A percentile compares a stretch with the other conserved stretches of the same genome.
phyloP scores from a whole-genome alignment of 768 basidiomycete species.

The Cystofilobasidium bisporidii region DNA sequence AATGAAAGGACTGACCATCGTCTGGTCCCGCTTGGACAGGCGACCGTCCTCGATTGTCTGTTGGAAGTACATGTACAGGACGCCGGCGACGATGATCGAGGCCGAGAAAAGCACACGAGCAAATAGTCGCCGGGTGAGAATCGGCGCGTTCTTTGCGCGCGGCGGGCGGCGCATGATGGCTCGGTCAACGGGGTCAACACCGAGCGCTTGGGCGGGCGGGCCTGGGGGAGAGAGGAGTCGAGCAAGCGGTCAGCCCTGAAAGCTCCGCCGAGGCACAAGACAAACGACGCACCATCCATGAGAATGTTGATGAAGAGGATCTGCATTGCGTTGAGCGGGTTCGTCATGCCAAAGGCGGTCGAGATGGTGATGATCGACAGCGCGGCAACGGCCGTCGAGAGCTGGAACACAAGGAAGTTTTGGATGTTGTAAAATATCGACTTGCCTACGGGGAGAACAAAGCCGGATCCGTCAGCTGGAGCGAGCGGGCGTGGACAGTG shows the following conservation, averaged over 20 bases:
- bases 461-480: too few relatives aligned
- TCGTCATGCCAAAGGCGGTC: constrained; percentile 77
- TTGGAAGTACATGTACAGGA: constrained; percentile 73
- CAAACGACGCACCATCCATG: constrained; percentile 65
- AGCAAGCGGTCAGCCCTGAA: neutral
- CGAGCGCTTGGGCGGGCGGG: constrained; percentile 87
- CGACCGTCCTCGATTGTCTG: constrained; percentile 66
- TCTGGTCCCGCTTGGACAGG: constrained; percentile 81
- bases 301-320: constrained; percentile 99
- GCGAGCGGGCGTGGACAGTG: neutral
- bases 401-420: constrained; percentile 92
- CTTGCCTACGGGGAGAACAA: constrained; percentile 52
- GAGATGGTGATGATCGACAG: constrained; percentile 89
- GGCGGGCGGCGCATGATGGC: constrained; percentile 88
- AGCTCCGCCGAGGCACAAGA: too few relatives aligned
- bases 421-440: constrained; percentile 99
- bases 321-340: constrained; percentile 95
- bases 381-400: constrained; percentile 94
- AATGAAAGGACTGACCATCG: constrained; percentile 59
- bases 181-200: constrained; percentile 90
- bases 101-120: constrained; percentile 85
- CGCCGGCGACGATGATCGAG: constrained; percentile 78
- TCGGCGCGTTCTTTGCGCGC: constrained; percentile 80
- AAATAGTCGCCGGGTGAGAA: constrained; percentile 65
- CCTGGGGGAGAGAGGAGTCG: constrained; percentile 47